These are phyloP conservation scores for Pseudocercospora musae DNA, from an alignment of 2,329 filamentous ascomycete species.

Conservation along the genomic window DNA sequence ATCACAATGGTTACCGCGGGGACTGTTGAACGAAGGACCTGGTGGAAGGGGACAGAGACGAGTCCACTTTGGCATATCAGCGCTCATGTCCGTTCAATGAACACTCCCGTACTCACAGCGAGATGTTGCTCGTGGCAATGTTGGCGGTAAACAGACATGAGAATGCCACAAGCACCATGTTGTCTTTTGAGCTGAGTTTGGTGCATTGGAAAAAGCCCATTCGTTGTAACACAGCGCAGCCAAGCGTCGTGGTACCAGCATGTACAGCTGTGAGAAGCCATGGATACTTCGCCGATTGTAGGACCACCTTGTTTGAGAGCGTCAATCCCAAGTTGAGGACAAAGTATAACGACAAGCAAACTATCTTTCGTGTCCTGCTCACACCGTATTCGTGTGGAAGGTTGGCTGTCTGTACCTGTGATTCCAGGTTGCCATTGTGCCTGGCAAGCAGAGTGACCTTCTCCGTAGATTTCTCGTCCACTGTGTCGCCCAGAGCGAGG, in stretches of 20 bases:
- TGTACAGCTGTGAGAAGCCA: conserved; percentile 62
- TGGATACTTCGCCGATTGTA: conserved; percentile 47
- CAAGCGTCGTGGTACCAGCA: conserved; percentile 52
- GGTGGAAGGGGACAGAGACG: conserved; percentile 63
- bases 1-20: conserved; percentile 61
- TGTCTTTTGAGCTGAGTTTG: conserved; percentile 50
- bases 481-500: background rate
- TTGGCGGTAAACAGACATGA: conserved; percentile 61
- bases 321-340: conserved; percentile 50
- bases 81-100: background rate
- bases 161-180: conserved; percentile 56
- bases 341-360: conserved; percentile 41
- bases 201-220: conserved; percentile 54
- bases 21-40: conserved; percentile 60
- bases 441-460: background rate
- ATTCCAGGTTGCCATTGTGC: conserved; percentile 1
- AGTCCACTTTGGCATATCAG: conserved; percentile 26
- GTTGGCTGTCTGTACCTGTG: background rate
- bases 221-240: conserved; percentile 52
- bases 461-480: background rate
- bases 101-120: conserved; percentile 37
- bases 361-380: background rate
- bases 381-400: conserved; percentile 1
- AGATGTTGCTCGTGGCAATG: conserved; percentile 61
- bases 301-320: conserved; percentile 57